Conservation (phyloP, 768 basidiomycete species). For the Auricularia sp. region DNA sequence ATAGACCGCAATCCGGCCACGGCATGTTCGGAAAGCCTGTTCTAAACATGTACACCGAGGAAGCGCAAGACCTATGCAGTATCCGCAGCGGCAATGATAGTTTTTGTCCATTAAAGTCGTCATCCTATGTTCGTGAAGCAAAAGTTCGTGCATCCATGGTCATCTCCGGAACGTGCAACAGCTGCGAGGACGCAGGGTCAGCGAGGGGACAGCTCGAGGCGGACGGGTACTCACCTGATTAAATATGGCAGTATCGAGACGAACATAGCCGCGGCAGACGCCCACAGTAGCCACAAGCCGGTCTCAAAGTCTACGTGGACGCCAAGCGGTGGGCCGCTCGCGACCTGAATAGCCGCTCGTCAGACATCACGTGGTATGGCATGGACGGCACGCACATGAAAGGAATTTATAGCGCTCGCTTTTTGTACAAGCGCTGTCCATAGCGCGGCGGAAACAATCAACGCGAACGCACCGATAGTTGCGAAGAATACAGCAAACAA, state of each 20-base stretch:
- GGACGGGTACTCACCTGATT: conserved; percentile 45
- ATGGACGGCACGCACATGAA: conserved; percentile 28
- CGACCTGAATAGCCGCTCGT: conserved; percentile 11
- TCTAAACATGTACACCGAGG: no score
- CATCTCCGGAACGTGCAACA: conserved; percentile 75
- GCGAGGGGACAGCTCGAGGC: not conserved
- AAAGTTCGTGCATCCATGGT: not conserved
- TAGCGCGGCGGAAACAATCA: conserved; percentile 61
- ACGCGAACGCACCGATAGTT: conserved; percentile 46
- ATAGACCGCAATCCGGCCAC: no score
- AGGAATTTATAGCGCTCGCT: conserved; percentile 45
- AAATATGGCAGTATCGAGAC: conserved; percentile 65
- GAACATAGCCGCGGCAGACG: conserved; percentile 56
- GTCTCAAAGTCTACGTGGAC: conserved; percentile 53
- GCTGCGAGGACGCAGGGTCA: conserved; percentile 26
- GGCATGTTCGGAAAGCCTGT: no score
- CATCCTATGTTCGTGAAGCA: not conserved
- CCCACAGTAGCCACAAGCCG: conserved; percentile 64
- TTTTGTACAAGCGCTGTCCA: conserved; percentile 73
- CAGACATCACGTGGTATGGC: not conserved
- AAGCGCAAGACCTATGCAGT: not conserved
- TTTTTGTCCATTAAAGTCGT: not conserved
- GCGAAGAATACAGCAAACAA: conserved; percentile 57
- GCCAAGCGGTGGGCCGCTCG: conserved; percentile 38
- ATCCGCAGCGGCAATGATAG: not conserved